Percentiles rank a stretch among this genome's conserved stretches.
Evolutionary conservation across 441 rosid genomes (phyloP).

Genomic region (Kokia cookei): DNA sequence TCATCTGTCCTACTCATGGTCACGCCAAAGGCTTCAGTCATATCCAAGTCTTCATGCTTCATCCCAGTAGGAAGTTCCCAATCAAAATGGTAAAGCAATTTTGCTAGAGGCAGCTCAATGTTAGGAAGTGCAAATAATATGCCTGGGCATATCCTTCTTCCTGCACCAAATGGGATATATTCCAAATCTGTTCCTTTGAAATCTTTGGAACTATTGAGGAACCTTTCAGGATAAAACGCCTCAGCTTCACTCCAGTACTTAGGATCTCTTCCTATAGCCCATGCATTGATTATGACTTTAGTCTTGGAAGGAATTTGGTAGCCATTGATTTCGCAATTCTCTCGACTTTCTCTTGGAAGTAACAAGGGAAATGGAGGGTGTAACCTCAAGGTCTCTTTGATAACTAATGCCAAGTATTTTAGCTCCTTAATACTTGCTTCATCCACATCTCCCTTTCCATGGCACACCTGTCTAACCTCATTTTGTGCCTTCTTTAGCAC

Average conservation of each 20-base stretch:
- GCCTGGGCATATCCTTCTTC: neutral
- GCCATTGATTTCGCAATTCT: neutral
- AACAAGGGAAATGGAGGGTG: neutral
- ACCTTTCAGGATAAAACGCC: neutral
- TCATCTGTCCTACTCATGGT: slow-evolving; percentile 14
- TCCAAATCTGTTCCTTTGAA: neutral
- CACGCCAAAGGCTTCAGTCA: neutral
- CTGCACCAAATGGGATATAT: neutral
- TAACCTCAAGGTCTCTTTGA: neutral
- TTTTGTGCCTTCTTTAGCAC: neutral
- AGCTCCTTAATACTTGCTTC: neutral
- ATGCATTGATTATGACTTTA: neutral
- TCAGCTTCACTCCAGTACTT: neutral
- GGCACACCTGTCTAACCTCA: neutral
- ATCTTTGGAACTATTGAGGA: neutral
- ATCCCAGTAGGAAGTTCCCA: neutral
- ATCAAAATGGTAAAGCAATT: slow-evolving; percentile 1
- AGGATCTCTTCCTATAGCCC: neutral
- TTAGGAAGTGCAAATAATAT: neutral
- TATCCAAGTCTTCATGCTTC: neutral
- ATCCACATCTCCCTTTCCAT: neutral
- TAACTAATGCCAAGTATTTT: neutral
- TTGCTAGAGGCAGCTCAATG: neutral
- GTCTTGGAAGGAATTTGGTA: neutral
- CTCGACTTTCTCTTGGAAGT: neutral